Percentiles rank a stretch among this genome's conserved stretches.
phyloP scores from a whole-genome alignment of 108 stramenopile genomes.

The Aureococcus anophagefferens region DNA sequence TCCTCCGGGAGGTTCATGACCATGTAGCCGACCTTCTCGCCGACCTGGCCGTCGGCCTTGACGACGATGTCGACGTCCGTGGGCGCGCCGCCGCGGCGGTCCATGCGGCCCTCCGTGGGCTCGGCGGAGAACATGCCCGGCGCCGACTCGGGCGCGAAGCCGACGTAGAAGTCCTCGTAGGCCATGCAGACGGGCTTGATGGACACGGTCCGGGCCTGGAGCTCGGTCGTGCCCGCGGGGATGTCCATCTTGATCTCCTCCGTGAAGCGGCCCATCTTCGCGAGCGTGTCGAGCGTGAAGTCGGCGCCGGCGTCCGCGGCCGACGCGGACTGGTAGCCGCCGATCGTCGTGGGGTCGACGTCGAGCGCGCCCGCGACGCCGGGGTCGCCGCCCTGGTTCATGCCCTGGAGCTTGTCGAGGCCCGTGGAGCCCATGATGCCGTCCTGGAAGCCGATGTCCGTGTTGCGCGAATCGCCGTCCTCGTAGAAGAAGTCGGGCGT shows the following conservation, averaged over 20 bases:
- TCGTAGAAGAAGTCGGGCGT: constrained; percentile 1
- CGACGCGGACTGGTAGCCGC: not conserved
- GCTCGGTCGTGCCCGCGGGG: not conserved
- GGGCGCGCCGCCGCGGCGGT: not conserved
- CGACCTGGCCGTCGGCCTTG: not conserved
- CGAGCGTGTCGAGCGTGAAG: not conserved
- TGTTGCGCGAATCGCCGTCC: not conserved
- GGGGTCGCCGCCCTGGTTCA: not conserved
- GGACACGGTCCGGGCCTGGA: not conserved
- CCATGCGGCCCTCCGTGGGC: not conserved
- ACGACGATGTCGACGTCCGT: not conserved
- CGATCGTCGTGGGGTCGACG: not conserved
- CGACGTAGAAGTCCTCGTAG: not conserved
- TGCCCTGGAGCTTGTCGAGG: not conserved
- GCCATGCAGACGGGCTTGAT: not conserved
- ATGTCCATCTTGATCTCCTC: not conserved
- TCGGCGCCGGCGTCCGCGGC: not conserved
- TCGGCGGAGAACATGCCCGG: not conserved
- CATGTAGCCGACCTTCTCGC: not conserved
- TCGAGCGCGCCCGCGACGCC: not conserved
- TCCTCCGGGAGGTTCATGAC: not conserved
- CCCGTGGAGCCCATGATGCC: too few species aligned
- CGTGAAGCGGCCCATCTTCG: not conserved
- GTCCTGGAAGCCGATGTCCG: too few species aligned
- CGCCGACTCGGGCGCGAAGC: not conserved